These are phyloP conservation scores for Turnera subulata DNA, from an alignment of 345 rosid genomes.

Conservation along the genomic window DNA sequence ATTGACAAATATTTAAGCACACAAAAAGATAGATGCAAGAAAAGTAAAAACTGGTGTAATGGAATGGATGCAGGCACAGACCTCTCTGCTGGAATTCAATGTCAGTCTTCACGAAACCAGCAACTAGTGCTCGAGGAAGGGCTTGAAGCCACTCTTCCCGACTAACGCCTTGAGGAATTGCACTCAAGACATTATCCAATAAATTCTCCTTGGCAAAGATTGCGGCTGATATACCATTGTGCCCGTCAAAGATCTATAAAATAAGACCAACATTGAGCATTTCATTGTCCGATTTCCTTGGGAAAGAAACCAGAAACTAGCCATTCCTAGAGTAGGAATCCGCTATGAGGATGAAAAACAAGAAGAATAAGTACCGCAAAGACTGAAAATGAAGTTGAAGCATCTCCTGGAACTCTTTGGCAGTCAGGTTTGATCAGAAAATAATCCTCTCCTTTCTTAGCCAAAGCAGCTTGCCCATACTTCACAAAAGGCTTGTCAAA, in stretches of 20 bases:
- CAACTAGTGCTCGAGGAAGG: slow-evolving; percentile 93
- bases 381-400: slow-evolving; percentile 82
- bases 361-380: slow-evolving; percentile 62
- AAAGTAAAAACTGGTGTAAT: neutral
- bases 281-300: neutral
- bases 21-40: slow-evolving; percentile 7
- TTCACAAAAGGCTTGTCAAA: slow-evolving; percentile 79
- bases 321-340: neutral
- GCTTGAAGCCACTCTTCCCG: slow-evolving; percentile 99
- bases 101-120: slow-evolving; percentile 98
- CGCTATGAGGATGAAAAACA: slow-evolving; percentile 1
- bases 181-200: slow-evolving; percentile 80
- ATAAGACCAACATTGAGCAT: neutral
- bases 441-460: slow-evolving; percentile 98
- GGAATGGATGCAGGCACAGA: slow-evolving; percentile 17
- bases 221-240: slow-evolving; percentile 98
- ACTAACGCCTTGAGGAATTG: slow-evolving; percentile 64
- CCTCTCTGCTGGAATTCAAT: slow-evolving; percentile 97
- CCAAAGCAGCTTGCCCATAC: slow-evolving; percentile 95
- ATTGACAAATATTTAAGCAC: neutral
- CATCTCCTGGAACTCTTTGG: slow-evolving; percentile 71
- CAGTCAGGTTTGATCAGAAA: slow-evolving; percentile 77
- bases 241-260: slow-evolving; percentile 89
- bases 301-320: neutral
- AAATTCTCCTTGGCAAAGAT: slow-evolving; percentile 83